Conservation (phyloP, 305 asterid species). For the Solanum hybrid region DNA sequence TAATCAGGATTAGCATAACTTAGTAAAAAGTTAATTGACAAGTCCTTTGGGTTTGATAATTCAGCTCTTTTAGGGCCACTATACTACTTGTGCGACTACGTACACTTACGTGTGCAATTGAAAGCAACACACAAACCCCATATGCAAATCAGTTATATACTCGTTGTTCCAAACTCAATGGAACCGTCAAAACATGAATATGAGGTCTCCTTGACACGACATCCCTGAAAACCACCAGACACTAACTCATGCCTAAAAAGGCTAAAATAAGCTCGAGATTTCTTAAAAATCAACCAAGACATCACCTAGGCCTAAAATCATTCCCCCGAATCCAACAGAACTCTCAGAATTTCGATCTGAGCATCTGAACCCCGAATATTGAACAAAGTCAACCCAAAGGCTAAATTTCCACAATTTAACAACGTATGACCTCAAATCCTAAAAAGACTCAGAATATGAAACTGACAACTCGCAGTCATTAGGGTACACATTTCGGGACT, state of each 20-base stretch:
- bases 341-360: no score
- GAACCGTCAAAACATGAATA: no score
- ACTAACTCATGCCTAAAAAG: not conserved
- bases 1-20: not conserved
- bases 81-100: not conserved
- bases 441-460: no score
- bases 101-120: not conserved
- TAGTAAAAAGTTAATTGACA: not conserved
- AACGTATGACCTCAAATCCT: not conserved
- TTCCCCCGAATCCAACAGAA: not conserved
- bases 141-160: no score
- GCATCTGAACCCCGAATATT: not conserved
- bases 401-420: not conserved
- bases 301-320: not conserved
- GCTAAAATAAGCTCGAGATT: not conserved
- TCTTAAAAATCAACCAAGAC: not conserved
- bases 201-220: not conserved
- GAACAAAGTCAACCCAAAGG: not conserved
- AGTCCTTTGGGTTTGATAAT: not conserved
- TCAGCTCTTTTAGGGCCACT: not conserved
- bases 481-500: not conserved
- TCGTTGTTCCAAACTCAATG: not conserved
- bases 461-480: no score
- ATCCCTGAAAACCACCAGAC: not conserved
- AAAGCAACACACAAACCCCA: not conserved